A percentile compares a stretch with the other conserved stretches of the same genome.
phyloP scores from a whole-genome alignment of 768 basidiomycete species.

The Punctularia strigosozonata region DNA sequence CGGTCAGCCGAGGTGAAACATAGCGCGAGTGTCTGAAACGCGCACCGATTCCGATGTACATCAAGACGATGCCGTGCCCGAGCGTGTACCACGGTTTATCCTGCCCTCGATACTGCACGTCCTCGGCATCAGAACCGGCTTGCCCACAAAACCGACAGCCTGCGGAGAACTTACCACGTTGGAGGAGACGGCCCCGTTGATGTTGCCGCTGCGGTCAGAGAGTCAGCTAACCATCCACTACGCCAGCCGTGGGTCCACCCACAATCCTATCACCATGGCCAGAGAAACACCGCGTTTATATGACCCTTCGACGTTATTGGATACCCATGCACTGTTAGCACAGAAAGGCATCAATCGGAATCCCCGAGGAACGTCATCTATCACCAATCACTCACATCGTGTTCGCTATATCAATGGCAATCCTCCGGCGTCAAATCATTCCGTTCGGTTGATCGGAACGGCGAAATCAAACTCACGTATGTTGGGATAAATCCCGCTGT shows the following conservation, averaged over 20 bases:
- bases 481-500: conserved; percentile 65
- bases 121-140: no score
- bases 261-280: conserved; percentile 60
- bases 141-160: no score
- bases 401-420: conserved; percentile 38
- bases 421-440: not conserved
- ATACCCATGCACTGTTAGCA: conserved; percentile 34
- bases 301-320: conserved; percentile 63
- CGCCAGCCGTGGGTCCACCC: conserved; percentile 17
- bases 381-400: conserved; percentile 29
- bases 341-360: not conserved
- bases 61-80: conserved; percentile 51
- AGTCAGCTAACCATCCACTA: no score
- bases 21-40: no score
- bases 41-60: conserved; percentile 63
- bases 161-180: conserved; percentile 46
- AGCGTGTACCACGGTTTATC: conserved; percentile 62
- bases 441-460: not conserved
- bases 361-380: not conserved
- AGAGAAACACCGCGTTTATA: conserved; percentile 67
- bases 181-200: conserved; percentile 68
- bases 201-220: conserved; percentile 38
- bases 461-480: conserved; percentile 36
- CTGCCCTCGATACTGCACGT: conserved; percentile 49
- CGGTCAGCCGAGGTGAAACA: no score